Evolutionary conservation across 2,329 filamentous ascomycete species (phyloP), one percentile per base, ranked within the genome.

Genomic region (Paraconiothyrium sp.): DNA sequence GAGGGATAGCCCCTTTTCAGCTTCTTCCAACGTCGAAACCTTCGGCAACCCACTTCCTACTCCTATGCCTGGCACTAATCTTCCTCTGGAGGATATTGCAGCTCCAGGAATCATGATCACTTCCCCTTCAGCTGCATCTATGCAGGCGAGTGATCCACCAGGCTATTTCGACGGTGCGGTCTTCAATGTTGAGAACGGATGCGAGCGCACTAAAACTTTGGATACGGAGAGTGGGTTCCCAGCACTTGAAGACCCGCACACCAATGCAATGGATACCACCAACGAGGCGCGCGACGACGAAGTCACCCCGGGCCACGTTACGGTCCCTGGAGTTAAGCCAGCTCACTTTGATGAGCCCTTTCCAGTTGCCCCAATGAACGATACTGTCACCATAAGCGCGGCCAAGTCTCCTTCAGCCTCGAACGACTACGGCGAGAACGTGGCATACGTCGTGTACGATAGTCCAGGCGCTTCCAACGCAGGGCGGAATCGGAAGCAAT

Each of bases 21-120:
- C 34, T 20, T 59, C 54, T 4, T 58, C 41, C 32, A 60, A 22
- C 8, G 13, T 48, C 6, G 39, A 39, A 5, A 22, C 20, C 11
- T 30, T 30, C 27, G 27, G 27, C 27, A 64, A 67, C 34, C 59
- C 64, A 7, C n/a, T 65, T 27, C 64, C 63, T 9, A 74, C 67
- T 7, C 69, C 70, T 14, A 67, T 73, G 60, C 71, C 71, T 22
- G 70, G 70, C 41, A 72, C 68, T 3, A 73, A 71, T 10, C 46
- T 72, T 37, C 37, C 68, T 13, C 56, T 72, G 47, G 67, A 59
- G 16, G 66, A 66, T 8, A 16, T 67, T 13, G 49, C 50, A 30
- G 34, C 62, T 35, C 60, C 61, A 7, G 56, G 57, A 2, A 65
- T 66, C 54, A 48, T 61, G 10, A 46, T 64, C 24, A 50, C 61